phyloP scores from a whole-genome alignment of 78 protist genomes.

The Emiliania huxleyi region DNA sequence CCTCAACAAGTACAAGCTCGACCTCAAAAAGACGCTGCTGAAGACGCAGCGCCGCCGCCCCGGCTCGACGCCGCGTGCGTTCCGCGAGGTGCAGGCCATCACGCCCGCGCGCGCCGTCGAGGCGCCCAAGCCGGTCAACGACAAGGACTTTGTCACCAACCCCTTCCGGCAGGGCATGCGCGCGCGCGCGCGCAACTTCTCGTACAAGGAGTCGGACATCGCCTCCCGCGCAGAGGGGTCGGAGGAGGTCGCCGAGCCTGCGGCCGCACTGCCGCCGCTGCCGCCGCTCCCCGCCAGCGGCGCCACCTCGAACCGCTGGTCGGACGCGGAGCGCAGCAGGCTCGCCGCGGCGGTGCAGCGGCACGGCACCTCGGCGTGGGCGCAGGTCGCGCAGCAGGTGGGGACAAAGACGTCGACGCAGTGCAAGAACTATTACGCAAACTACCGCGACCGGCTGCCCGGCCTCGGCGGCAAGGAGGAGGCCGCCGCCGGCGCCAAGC shows the following conservation, averaged over 20 bases:
- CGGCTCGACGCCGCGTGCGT: too few relatives aligned
- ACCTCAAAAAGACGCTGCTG: background rate
- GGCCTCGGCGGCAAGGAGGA: background rate
- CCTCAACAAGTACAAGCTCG: background rate
- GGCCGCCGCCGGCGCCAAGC: background rate
- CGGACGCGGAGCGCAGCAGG: background rate
- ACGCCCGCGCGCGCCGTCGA: background rate
- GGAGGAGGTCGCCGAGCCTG: background rate
- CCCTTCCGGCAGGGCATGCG: slow-evolving; percentile 1
- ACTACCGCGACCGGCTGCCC: slow-evolving; percentile 12
- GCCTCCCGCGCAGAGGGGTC: background rate
- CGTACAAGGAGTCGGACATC: background rate
- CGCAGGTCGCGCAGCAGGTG: background rate
- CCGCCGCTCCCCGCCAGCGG: background rate
- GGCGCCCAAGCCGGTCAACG: background rate
- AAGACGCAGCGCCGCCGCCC: background rate
- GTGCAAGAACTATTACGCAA: background rate
- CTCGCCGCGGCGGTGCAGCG: background rate
- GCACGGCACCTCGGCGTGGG: background rate
- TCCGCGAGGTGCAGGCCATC: background rate
- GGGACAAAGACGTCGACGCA: background rate
- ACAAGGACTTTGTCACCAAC: background rate
- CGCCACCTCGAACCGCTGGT: background rate
- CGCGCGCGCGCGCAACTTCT: slow-evolving; percentile 21
- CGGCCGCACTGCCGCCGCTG: background rate